These are phyloP conservation scores for Cardamine chenopodiifolia DNA, from an alignment of 345 rosid genomes.

Conservation along the genomic window DNA sequence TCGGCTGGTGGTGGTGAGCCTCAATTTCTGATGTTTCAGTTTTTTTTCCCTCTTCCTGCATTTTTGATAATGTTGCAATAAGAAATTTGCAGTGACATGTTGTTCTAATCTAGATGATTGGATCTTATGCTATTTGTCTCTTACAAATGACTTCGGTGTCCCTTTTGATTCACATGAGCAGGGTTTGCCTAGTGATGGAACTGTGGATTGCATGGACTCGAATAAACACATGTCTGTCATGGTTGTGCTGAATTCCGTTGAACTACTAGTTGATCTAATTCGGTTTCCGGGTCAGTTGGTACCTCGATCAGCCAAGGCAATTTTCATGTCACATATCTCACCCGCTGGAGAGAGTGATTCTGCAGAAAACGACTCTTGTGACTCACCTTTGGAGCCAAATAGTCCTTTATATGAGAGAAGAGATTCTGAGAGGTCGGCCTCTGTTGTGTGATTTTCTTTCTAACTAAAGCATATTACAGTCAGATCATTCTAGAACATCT, in stretches of 20 bases:
- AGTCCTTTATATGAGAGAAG: conserved; percentile 89
- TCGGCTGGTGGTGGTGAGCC: conserved; percentile 90
- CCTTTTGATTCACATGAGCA: conserved; percentile 38
- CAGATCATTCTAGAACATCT: neutral
- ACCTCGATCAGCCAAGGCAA: conserved; percentile 81
- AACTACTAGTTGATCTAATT: conserved; percentile 89
- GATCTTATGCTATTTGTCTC: neutral
- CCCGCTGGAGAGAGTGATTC: conserved; percentile 98
- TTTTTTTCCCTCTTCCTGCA: neutral
- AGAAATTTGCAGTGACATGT: conserved; percentile 2
- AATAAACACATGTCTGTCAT: conserved; percentile 92
- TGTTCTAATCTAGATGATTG: neutral
- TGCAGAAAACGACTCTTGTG: conserved; percentile 98
- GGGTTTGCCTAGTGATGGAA: conserved; percentile 97
- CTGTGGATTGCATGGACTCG: conserved; percentile 72
- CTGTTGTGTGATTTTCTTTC: conserved; percentile 25
- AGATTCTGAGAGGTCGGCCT: conserved; percentile 74
- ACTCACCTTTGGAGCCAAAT: conserved; percentile 97
- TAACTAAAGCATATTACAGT: conserved; percentile 20
- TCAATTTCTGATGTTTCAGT: conserved; percentile 16
- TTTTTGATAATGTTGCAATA: neutral
- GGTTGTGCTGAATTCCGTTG: conserved; percentile 80
- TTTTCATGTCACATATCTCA: conserved; percentile 84
- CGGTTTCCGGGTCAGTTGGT: conserved; percentile 94
- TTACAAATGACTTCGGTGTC: neutral